Evolutionary conservation across 2,329 filamentous ascomycete genomes (phyloP), one percentile per base, ranked within the genome.

Genomic region (Alternaria triticina): DNA sequence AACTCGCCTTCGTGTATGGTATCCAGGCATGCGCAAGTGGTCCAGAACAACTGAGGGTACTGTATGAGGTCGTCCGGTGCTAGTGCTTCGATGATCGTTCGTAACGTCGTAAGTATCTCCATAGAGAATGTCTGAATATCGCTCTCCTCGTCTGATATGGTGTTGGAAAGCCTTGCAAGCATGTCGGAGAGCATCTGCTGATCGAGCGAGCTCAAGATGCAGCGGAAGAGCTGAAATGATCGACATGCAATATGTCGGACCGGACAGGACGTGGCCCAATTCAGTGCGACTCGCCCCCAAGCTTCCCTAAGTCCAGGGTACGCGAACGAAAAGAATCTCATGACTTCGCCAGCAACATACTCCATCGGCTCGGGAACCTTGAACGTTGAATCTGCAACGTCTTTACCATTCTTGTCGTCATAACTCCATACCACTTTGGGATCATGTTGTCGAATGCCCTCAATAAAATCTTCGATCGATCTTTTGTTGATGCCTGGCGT

Each of bases 1-100:
- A 97, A 99, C 75, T 99, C 96, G 22, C 91, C 88, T 80, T 99
- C 96, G 68, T 98, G 97, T 74, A 98, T 97, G 0, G 96, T 98
- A 74, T 98, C 94, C 20, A 99, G 83, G 77, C 96, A 99, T 11
- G 96, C 96, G 73, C 94, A 97, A 0, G 93, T 97, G 0, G 95
- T 97, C 96, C 96, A 99, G 80, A 99, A 98, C 1, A 99, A 84
- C 74, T 98, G 95, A 2, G 96, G 96, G 69, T 97, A 97, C n/a
- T 90, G 89, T 51, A 97, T 81, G 2, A 99, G 85, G 76, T 94
- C 91, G 40, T 91, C 87, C 0, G 91, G 86, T 20, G 94, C 90
- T 27, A 98, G 83, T 59, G 95, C 96, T 69, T 89, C 87, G 61
- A 99, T 97, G 47, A 99, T 91, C 0, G 94, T 94, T 75, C 96